Base-by-base conservation (phyloP, 345 rosid genomes). In the Iberis pinnata region DNA sequence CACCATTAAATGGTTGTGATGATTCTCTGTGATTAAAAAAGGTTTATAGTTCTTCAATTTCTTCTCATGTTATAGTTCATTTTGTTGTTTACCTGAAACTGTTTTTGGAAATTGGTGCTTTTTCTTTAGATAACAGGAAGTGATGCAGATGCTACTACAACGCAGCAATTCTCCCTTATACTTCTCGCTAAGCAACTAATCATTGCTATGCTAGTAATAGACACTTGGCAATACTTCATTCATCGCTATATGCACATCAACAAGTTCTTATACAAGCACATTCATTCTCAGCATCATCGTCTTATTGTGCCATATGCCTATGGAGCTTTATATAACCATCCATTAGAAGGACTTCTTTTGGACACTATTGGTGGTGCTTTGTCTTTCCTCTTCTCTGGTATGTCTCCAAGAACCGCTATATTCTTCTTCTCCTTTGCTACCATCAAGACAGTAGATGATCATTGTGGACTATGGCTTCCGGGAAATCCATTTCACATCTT, bases 341-440 rank as follows among this genome's bases (percentile, higher is more conserved):
- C 89, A 0, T 4, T 78, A 32, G 89, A 85, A 70, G 84, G 83
- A 26, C 82, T 82, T 37, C 78, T 85, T 16, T 68, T 75, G 26
- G 89, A 85, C 74, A 82, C 87, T 7, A 38, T 86, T 16, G 95
- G 95, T 7, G 95, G 95, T 24, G 83, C 95, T 4, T 35, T 86
- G 49, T 81, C 95, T 60, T 78, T 82, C 75, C 84, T 70, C 18
- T 56, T 82, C 49, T 82, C 89, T 25, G 87, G 87, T 37, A 80
- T 85, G 89, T 73, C 84, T 26, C 83, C 87, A 17, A 70, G 85
- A 67, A 70, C 81, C 3, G 67, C 73, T 2, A 68, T 68, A 11
- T 68, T 68, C 12, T 68, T 68, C 64, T 68, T 68, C 68, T 85
- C 84, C 45, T 76, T 82, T 2, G 84, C 83, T 29, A 80, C 89